Conservation (phyloP, 352 stramenopile genomes). For the Phytophthora aleatoria region DNA sequence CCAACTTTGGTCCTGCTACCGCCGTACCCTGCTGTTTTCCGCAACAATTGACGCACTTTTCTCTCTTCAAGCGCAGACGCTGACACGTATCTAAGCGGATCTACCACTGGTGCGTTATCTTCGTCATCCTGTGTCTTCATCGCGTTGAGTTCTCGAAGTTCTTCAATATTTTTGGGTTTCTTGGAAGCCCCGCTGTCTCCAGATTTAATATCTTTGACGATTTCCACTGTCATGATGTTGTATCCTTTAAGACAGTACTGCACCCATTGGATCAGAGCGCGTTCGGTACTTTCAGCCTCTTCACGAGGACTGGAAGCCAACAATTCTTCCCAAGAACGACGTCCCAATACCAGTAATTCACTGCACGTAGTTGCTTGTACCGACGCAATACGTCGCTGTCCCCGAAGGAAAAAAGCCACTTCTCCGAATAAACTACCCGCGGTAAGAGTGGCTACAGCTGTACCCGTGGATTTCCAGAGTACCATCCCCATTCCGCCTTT, state of each 20-base stretch:
- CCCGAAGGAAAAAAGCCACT: constrained; percentile 72
- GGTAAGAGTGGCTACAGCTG: constrained; percentile 59
- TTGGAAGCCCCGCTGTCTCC: constrained; percentile 18
- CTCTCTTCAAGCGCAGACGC: constrained; percentile 42
- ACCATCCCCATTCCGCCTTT: constrained; percentile 69
- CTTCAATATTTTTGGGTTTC: constrained; percentile 44
- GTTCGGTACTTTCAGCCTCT: constrained; percentile 47
- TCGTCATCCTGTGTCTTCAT: background rate
- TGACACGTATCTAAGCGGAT: constrained; percentile 30
- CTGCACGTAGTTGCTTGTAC: constrained; percentile 69
- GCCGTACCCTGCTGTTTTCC: constrained; percentile 30
- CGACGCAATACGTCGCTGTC: constrained; percentile 61
- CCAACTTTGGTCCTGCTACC: constrained; percentile 1
- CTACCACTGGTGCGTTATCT: constrained; percentile 2
- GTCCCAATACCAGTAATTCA: constrained; percentile 62
- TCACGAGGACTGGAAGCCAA: constrained; percentile 48
- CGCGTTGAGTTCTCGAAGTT: constrained; percentile 35
- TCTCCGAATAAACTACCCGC: constrained; percentile 74
- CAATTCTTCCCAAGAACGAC: constrained; percentile 54
- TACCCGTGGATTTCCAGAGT: constrained; percentile 70
- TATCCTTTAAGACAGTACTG: constrained; percentile 68
- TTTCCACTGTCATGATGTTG: constrained; percentile 75
- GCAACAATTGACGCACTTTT: constrained; percentile 44
- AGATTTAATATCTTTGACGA: constrained; percentile 72
- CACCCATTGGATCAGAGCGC: constrained; percentile 55